These are phyloP conservation scores for Rhinocladiella similis DNA, from an alignment of 2,329 filamentous ascomycete species.

Conservation along the genomic window DNA sequence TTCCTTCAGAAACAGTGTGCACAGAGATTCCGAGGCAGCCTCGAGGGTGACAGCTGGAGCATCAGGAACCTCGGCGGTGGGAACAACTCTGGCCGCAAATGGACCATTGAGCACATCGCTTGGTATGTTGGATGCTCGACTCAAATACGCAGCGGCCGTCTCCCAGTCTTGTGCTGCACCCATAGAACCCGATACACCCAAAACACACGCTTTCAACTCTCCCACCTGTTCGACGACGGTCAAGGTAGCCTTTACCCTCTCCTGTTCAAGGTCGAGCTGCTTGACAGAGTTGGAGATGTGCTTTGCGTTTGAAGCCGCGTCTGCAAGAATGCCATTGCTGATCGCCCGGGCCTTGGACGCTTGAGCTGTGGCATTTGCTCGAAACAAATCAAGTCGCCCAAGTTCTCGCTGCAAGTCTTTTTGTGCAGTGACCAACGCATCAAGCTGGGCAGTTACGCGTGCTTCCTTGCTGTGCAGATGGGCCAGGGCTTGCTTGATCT, in stretches of 20 bases:
- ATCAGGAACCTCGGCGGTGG: constrained; percentile 93
- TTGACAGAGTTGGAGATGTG: constrained; percentile 85
- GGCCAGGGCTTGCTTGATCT: constrained; percentile 75
- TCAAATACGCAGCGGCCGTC: constrained; percentile 85
- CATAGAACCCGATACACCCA: constrained; percentile 94
- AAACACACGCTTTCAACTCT: constrained; percentile 93
- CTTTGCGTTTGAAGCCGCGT: constrained; percentile 80
- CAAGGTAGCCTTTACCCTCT: constrained; percentile 84
- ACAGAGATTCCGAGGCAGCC: constrained; percentile 83
- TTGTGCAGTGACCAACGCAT: constrained; percentile 77
- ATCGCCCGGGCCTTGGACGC: constrained; percentile 79
- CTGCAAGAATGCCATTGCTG: constrained; percentile 86
- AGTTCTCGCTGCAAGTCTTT: constrained; percentile 84
- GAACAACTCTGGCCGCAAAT: constrained; percentile 90
- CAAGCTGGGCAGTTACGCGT: constrained; percentile 70
- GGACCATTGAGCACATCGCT: constrained; percentile 75
- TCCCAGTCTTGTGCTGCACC: constrained; percentile 98
- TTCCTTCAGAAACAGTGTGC: constrained; percentile 85
- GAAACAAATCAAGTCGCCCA: constrained; percentile 81
- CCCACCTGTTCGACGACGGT: constrained; percentile 93
- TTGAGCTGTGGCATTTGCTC: constrained; percentile 84
- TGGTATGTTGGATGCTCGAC: constrained; percentile 78
- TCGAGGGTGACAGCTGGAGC: constrained; percentile 84
- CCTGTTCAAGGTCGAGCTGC: constrained; percentile 85
- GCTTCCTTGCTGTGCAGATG: constrained; percentile 75